These are phyloP conservation scores for Phlyctochytrium bullatum DNA, from an alignment of 192 early-diverging fungal genomes.

Conservation along the genomic window DNA sequence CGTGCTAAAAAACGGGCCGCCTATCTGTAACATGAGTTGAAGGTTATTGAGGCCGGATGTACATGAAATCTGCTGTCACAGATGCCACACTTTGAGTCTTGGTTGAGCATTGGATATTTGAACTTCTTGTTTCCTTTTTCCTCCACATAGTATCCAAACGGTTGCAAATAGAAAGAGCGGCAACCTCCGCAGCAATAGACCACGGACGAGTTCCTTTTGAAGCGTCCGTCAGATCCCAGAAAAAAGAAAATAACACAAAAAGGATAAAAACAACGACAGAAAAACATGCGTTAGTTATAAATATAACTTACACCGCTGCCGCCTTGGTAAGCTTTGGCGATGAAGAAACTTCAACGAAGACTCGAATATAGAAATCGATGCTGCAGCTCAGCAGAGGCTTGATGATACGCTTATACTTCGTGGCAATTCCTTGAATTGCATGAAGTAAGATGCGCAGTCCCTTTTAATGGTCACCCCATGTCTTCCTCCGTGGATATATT, in stretches of 20 bases:
- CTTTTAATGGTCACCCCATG: conserved; percentile 26
- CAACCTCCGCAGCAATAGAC: conserved; percentile 89
- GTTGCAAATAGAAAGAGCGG: conserved; percentile 66
- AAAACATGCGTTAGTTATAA: neutral
- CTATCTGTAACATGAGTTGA: conserved; percentile 54
- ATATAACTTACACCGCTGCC: conserved; percentile 56
- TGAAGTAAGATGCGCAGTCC: conserved; percentile 87
- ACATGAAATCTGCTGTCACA: conserved; percentile 75
- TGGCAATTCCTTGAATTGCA: conserved; percentile 77
- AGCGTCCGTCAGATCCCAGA: too few species aligned
- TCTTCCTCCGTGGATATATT: neutral
- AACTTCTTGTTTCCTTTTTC: conserved; percentile 59
- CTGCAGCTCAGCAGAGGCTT: conserved; percentile 86
- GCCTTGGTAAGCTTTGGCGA: conserved; percentile 74
- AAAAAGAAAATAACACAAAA: conserved; percentile 7
- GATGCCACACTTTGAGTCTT: conserved; percentile 62
- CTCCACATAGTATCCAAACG: conserved; percentile 65
- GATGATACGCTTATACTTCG: conserved; percentile 79
- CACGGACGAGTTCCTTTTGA: conserved; percentile 77
- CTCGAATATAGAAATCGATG: conserved; percentile 97
- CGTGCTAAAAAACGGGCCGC: conserved; percentile 88
- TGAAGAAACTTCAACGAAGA: conserved; percentile 88
- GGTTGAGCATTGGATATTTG: conserved; percentile 57
- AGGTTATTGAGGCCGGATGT: conserved; percentile 18
- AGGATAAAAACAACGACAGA: neutral